phyloP scores from a whole-genome alignment of 225 moss, liverwort and hornwort species.

The Ulota crispa region DNA sequence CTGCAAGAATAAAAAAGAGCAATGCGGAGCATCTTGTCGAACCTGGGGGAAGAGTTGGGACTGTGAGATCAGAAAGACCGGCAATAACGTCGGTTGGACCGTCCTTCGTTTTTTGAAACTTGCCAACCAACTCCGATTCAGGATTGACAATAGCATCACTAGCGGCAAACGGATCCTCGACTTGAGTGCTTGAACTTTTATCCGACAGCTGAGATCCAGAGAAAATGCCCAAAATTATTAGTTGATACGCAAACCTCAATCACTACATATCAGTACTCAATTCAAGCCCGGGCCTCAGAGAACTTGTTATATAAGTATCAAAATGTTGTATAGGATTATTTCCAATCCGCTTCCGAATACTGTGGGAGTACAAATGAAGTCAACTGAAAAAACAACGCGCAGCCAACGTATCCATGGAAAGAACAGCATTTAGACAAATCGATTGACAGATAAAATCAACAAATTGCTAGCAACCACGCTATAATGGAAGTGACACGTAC shows the following conservation, averaged over 20 bases:
- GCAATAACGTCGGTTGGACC: slow-evolving; percentile 81
- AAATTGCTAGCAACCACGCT: slow-evolving; percentile 18
- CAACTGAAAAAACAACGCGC: neutral
- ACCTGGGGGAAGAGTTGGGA: slow-evolving; percentile 70
- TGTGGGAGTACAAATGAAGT: slow-evolving; percentile 3
- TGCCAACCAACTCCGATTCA: slow-evolving; percentile 81
- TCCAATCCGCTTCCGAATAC: neutral
- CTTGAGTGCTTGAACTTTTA: slow-evolving; percentile 64
- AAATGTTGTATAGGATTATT: neutral
- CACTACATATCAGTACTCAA: neutral
- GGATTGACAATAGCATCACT: slow-evolving; percentile 94
- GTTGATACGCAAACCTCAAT: slow-evolving; percentile 2
- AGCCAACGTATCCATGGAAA: neutral
- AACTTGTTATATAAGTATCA: neutral
- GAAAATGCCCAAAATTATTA: slow-evolving; percentile 12
- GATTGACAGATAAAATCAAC: neutral
- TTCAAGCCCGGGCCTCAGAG: neutral
- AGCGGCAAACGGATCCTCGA: slow-evolving; percentile 96
- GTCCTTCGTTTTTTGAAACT: slow-evolving; percentile 91
- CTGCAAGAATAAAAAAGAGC: neutral
- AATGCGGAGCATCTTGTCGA: slow-evolving; percentile 23
- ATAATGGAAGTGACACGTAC: slow-evolving; percentile 34
- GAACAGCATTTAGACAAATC: neutral
- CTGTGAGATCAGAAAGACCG: slow-evolving; percentile 88
- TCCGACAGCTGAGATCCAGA: slow-evolving; percentile 62